A percentile compares a stretch with the other conserved stretches of the same genome.
phyloP scores from a whole-genome alignment of 2,329 filamentous ascomycete species.

The Penicillium digitatum region DNA sequence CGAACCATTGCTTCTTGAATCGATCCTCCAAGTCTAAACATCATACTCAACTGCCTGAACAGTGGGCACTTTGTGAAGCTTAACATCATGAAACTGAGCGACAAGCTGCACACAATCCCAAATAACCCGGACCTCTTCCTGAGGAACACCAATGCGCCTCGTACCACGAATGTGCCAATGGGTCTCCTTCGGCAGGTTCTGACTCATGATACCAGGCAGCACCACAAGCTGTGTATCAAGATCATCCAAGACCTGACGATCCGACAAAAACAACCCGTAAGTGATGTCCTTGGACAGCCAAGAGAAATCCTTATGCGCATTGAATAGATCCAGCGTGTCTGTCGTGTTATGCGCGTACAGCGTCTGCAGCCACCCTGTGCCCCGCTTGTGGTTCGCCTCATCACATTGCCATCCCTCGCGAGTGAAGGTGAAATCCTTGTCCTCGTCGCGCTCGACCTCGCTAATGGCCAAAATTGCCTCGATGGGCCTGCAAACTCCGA shows the following conservation, averaged over 20 bases:
- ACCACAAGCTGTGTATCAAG: slow-evolving; percentile 46
- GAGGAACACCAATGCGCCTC: slow-evolving; percentile 38
- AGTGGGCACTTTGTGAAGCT: slow-evolving; percentile 30
- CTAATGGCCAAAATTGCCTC: slow-evolving; percentile 58
- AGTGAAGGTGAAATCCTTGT: slow-evolving; percentile 54
- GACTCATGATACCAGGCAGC: slow-evolving; percentile 45
- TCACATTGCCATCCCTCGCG: slow-evolving; percentile 59
- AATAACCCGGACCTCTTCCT: slow-evolving; percentile 40
- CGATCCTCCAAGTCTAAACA: slow-evolving; percentile 17
- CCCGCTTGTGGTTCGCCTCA: slow-evolving; percentile 52
- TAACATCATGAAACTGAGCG: slow-evolving; percentile 27
- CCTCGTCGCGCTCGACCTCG: slow-evolving; percentile 51
- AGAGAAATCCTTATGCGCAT: slow-evolving; percentile 51
- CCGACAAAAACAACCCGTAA: slow-evolving; percentile 56
- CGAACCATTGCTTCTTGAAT: not conserved
- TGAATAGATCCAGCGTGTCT: slow-evolving; percentile 32
- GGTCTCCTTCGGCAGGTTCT: slow-evolving; percentile 41
- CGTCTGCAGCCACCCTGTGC: slow-evolving; percentile 53
- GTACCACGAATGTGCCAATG: slow-evolving; percentile 47
- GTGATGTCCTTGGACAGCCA: slow-evolving; percentile 70
- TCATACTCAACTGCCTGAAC: slow-evolving; percentile 33
- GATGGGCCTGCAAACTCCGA: slow-evolving; percentile 61
- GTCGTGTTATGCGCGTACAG: slow-evolving; percentile 52
- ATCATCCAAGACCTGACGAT: slow-evolving; percentile 40
- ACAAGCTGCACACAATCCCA: slow-evolving; percentile 32